These are phyloP conservation scores for Rhodotorula diobovata DNA, from an alignment of 768 basidiomycete genomes.

Conservation along the genomic window DNA sequence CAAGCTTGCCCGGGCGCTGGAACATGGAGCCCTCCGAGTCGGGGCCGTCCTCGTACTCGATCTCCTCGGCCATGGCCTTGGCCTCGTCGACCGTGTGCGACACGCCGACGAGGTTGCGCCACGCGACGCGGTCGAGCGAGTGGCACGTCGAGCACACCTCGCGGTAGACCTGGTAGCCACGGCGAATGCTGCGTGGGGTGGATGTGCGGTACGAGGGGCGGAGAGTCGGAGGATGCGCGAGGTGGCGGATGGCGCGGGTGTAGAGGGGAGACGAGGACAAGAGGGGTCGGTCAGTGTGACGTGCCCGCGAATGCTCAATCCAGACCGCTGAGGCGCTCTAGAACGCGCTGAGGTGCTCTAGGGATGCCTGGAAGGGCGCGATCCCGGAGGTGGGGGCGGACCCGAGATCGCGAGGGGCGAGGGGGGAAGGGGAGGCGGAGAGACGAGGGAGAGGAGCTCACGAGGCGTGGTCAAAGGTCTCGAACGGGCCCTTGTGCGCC, in stretches of 20 bases:
- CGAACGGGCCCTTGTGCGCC: conserved; percentile 79
- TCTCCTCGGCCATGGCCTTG: conserved; percentile 87
- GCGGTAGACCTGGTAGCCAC: conserved; percentile 95
- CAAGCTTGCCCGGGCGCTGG: conserved; percentile 93
- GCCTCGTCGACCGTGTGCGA: conserved; percentile 90
- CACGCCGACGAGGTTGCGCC: conserved; percentile 98
- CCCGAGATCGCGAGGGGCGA: not conserved
- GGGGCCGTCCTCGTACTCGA: conserved; percentile 95
- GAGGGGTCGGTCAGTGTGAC: not conserved
- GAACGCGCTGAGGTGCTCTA: not conserved
- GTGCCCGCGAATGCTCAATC: too few relatives aligned
- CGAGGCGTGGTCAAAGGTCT: conserved; percentile 96
- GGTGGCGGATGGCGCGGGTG: not conserved
- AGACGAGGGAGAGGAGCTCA: conserved; percentile 48
- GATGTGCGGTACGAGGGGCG: not conserved
- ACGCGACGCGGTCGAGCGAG: conserved; percentile 97
- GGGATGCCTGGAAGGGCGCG: not conserved
- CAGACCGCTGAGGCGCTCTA: not conserved
- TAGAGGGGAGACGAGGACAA: not conserved
- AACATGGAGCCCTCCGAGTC: conserved; percentile 96
- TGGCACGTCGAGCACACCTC: conserved; percentile 99
- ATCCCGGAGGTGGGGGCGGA: not conserved
- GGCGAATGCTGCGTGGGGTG: conserved; percentile 66
- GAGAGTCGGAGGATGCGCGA: not conserved
- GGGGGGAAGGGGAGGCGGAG: not conserved